A percentile compares a stretch with the other conserved stretches of the same genome.
Conservation (phyloP, 2,329 filamentous ascomycete genomes). For the Neurospora sp. region DNA sequence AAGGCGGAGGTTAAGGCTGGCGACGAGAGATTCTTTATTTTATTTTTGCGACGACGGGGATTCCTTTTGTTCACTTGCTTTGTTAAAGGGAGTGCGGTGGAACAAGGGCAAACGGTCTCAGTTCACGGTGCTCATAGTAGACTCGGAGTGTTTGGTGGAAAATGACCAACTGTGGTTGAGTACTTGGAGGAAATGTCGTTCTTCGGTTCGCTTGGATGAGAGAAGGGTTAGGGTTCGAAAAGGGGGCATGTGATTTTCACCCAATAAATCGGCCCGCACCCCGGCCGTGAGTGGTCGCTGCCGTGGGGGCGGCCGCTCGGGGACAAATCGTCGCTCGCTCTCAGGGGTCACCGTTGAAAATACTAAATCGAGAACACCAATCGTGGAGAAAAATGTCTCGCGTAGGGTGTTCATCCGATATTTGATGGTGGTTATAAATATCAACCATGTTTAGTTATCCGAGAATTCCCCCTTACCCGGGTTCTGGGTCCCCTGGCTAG, state of each 20-base stretch:
- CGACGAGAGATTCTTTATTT: no score
- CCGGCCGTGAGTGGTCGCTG: background rate
- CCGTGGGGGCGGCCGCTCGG: background rate
- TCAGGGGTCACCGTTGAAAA: background rate
- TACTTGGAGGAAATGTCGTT: background rate
- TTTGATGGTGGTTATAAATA: background rate
- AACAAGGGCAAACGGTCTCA: background rate
- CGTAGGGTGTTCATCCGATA: background rate
- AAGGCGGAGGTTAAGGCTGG: background rate
- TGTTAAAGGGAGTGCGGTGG: background rate
- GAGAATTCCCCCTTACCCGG: background rate
- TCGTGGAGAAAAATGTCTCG: background rate
- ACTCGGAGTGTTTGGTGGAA: background rate
- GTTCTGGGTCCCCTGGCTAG: background rate
- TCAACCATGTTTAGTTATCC: background rate
- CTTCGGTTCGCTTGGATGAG: no score
- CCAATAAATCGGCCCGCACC: background rate
- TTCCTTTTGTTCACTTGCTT: background rate
- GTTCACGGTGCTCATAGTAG: background rate
- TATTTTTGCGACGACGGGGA: background rate
- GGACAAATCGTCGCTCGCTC: background rate
- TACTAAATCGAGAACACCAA: background rate
- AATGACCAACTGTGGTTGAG: background rate
- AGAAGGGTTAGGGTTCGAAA: background rate
- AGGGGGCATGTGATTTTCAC: background rate